Percentiles rank a stretch among this genome's conserved stretches.
Evolutionary conservation across 2,329 filamentous ascomycete species (phyloP).

Genomic region (Lachnellula occidentalis): DNA sequence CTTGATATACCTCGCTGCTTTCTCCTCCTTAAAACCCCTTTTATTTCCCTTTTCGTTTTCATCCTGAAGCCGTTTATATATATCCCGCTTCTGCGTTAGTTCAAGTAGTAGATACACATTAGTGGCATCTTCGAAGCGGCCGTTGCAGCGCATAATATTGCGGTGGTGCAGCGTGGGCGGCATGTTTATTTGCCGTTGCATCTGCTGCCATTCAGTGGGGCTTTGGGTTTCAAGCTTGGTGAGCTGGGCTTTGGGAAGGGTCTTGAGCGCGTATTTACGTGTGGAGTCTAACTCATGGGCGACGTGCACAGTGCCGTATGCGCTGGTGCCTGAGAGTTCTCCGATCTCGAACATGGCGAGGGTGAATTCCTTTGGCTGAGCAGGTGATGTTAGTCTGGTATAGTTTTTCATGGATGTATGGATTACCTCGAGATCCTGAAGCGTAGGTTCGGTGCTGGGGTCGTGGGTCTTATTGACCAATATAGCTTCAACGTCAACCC

Average conservation of each 20-base stretch:
- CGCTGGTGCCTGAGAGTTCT: constrained; percentile 54
- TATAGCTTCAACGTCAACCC: too few relatives aligned
- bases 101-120: constrained; percentile 66
- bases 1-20: constrained; percentile 65
- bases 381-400: constrained; percentile 27
- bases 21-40: constrained; percentile 60
- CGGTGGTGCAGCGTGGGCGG: constrained; percentile 64
- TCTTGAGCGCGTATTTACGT: constrained; percentile 64
- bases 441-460: too few relatives aligned
- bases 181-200: constrained; percentile 65
- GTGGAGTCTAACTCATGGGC: constrained; percentile 61
- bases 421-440: too few relatives aligned
- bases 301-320: constrained; percentile 65
- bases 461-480: too few relatives aligned
- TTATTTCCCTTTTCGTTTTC: constrained; percentile 31
- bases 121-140: constrained; percentile 66
- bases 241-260: constrained; percentile 62
- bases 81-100: constrained; percentile 62
- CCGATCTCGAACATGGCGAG: constrained; percentile 70
- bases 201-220: constrained; percentile 52
- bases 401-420: too few relatives aligned
- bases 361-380: constrained; percentile 57
- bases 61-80: constrained; percentile 64
- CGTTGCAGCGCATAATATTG: constrained; percentile 61
- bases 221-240: constrained; percentile 13